Percentiles rank a stretch among this genome's conserved stretches.
phyloP scores from a whole-genome alignment of 2,329 filamentous ascomycete genomes.

The Alternaria viburni region DNA sequence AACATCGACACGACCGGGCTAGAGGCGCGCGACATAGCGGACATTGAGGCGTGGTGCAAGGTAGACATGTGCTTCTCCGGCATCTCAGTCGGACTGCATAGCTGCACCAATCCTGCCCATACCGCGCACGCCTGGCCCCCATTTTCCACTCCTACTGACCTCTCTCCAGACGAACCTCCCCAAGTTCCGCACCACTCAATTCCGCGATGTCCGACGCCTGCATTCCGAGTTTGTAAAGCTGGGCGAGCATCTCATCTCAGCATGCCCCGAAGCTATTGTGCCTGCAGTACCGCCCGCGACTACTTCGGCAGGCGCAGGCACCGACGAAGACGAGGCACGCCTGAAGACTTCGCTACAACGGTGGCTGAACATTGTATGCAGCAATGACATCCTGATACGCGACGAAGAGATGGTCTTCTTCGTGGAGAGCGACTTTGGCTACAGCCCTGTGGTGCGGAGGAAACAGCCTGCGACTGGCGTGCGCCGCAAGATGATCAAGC shows the following conservation, averaged over 20 bases:
- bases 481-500: slow-evolving; percentile 92
- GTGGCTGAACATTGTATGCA: slow-evolving; percentile 94
- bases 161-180: slow-evolving; percentile 87
- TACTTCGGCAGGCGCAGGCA: slow-evolving; percentile 92
- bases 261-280: slow-evolving; percentile 95
- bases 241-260: slow-evolving; percentile 93
- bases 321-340: slow-evolving; percentile 89
- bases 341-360: slow-evolving; percentile 90
- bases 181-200: slow-evolving; percentile 96
- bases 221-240: slow-evolving; percentile 97
- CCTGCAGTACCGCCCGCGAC: slow-evolving; percentile 94
- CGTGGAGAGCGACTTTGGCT: slow-evolving; percentile 98
- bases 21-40: not conserved
- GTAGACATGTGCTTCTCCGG: slow-evolving; percentile 1
- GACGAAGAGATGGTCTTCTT: slow-evolving; percentile 98
- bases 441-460: slow-evolving; percentile 92
- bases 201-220: slow-evolving; percentile 92
- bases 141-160: slow-evolving; percentile 11
- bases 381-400: slow-evolving; percentile 88
- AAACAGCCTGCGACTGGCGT: slow-evolving; percentile 97
- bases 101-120: not conserved
- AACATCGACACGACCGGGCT: not conserved
- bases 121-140: not conserved
- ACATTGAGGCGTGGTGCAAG: slow-evolving; percentile 5
- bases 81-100: not conserved